Evolutionary conservation across 305 asterid genomes (phyloP).

Genomic region (Plantago coronopus): DNA sequence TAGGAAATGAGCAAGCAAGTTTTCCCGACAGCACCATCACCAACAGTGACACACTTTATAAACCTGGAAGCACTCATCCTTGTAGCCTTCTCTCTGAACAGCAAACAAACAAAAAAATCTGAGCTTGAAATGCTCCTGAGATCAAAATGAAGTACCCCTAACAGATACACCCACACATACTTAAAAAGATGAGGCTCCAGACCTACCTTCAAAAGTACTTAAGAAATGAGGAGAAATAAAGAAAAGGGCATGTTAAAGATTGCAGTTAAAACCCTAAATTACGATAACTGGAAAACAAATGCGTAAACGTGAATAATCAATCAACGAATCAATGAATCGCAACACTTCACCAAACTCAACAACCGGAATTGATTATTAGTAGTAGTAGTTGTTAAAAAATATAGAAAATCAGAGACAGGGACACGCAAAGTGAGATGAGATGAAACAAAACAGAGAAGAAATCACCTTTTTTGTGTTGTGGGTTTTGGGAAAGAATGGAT

Average conservation of each 20-base stretch:
- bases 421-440: conserved; percentile 2
- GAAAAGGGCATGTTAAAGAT: not conserved
- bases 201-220: conserved; percentile 19
- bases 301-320: conserved; percentile 28
- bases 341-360: conserved; percentile 39
- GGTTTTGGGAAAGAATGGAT: not conserved
- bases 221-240: conserved; percentile 23
- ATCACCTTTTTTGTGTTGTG: not conserved
- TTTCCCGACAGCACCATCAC: conserved; percentile 86
- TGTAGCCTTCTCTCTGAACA: too few relatives aligned
- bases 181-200: not conserved
- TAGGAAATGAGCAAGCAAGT: conserved; percentile 78
- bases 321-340: conserved; percentile 14
- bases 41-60: conserved; percentile 79
- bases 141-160: conserved; percentile 5
- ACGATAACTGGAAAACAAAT: conserved; percentile 6
- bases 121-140: not conserved
- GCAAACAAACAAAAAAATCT: conserved; percentile 11
- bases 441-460: too few relatives aligned
- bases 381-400: not conserved
- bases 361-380: conserved; percentile 13
- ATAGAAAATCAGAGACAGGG: not conserved
- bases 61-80: conserved; percentile 75
- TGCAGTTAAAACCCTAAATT: conserved; percentile 18
- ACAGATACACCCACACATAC: conserved; percentile 20